These are phyloP conservation scores for Rhynchosporium agropyri DNA, from an alignment of 2,329 filamentous ascomycete species.

Conservation along the genomic window DNA sequence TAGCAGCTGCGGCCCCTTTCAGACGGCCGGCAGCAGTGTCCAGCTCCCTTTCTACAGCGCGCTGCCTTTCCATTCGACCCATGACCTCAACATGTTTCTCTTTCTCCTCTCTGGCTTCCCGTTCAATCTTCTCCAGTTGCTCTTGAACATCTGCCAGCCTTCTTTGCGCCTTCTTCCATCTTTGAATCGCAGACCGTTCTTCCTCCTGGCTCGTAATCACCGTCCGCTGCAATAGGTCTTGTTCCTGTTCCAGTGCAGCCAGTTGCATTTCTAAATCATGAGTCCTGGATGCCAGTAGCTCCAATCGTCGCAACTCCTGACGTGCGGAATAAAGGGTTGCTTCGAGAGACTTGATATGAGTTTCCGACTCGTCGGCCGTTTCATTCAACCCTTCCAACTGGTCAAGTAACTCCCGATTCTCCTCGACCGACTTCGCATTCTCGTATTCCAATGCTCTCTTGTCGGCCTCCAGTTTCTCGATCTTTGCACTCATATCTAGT, in stretches of 20 bases:
- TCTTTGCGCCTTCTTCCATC: conserved; percentile 85
- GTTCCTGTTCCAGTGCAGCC: conserved; percentile 77
- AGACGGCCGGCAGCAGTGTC: conserved; percentile 77
- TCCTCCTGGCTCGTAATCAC: conserved; percentile 71
- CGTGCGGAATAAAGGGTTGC: conserved; percentile 77
- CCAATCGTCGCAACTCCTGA: conserved; percentile 73
- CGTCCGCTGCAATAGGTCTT: conserved; percentile 69
- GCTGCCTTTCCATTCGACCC: conserved; percentile 79
- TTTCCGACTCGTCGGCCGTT: conserved; percentile 77
- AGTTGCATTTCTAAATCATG: conserved; percentile 81
- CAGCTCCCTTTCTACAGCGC: conserved; percentile 80
- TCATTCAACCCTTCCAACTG: conserved; percentile 84
- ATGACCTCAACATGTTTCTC: conserved; percentile 82
- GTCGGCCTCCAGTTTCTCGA: conserved; percentile 73
- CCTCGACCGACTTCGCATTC: conserved; percentile 78
- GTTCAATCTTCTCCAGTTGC: conserved; percentile 86
- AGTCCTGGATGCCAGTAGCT: conserved; percentile 72
- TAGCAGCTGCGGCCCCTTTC: conserved; percentile 72
- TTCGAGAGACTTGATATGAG: conserved; percentile 75
- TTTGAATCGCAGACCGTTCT: conserved; percentile 74
- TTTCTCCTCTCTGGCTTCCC: conserved; percentile 77
- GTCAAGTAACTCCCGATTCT: conserved; percentile 79
- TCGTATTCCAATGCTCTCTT: conserved; percentile 74
- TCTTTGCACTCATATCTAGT: conserved; percentile 68
- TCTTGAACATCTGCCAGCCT: conserved; percentile 79